Evolutionary conservation across 108 stramenopile species (phyloP), one percentile per base, ranked within the genome.

Genomic region (Licmophora abbreviata): DNA sequence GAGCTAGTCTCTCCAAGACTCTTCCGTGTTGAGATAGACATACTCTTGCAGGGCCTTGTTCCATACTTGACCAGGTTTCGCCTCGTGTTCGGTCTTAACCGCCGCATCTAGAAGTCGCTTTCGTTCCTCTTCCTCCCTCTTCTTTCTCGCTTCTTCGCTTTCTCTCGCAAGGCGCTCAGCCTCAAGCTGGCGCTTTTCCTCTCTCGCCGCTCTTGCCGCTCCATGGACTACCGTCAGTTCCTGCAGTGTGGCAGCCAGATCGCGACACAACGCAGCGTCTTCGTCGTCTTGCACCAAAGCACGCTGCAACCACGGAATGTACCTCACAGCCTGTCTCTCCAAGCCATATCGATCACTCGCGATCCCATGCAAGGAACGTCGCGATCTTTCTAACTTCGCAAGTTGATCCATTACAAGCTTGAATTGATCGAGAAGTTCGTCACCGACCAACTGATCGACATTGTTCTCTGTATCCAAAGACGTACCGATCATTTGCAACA

Each of bases 41-140:
- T 90, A 90, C 53, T 90, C 88, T 48, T 74, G 70, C 29, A 72
- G 53, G 11, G 78, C 68, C 18, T 68, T 77, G 57, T 90, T 90
- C 88, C 88, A 90, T 14, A 85, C 68, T 84, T 86, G 85, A 24
- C 81, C 79, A 15, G 79, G 79, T 38, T 81, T 64, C 14, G 73
- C 81, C 41, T 83, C 88, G 1, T 75, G 77, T 47, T 78, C 70
- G 44, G 73, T 81, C 41, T 66, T 58, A 47, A 81, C 64, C 22
- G 78, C 65, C 38, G 65, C 60, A 32, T 81, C 74, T 51, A 81
- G 66, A 43, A 71, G 64, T 51, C 74, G 56, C 46, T 65, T 56
- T 11, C 65, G 62, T 26, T 81, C 80, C 36, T 74, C 57, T 29
- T 71, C 73, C 28, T 79, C 64, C 17, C 61, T 53, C 33, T 52